Evolutionary conservation across 345 rosid species (phyloP), one percentile per base, ranked within the genome.

Genomic region (Acer yangbiense): DNA sequence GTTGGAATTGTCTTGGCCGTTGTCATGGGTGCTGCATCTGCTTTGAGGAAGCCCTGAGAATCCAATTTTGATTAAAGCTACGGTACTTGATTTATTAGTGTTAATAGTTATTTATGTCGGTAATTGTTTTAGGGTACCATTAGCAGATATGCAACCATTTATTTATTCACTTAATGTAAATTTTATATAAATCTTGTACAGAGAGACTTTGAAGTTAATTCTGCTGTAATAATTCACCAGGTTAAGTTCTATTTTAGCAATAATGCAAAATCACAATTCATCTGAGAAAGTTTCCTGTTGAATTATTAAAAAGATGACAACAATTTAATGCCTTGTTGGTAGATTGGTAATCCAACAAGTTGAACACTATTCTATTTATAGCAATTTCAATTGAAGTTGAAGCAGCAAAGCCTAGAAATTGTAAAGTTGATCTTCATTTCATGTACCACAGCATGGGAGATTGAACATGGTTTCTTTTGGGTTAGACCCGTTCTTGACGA

Each of bases 21-120:
- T 57, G 98, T 95, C 65, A 95, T 95, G 98, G 98, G 98, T 48
- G 98, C 98, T 0, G 97, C 95, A 63, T 95, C 98, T 41, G 92
- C 98, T 71, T 86, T 95, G 83, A 87, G 98, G 81, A 95, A 95
- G 79, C 98, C 98, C 29, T 93, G 89, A 88, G 71, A 65, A 29
- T 67, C 76, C 58, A 78, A 6, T 58, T 20, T 44, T 68, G 12
- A 35, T 35, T 35, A 4, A 35, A 4, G 39, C 39, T 4, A 52
- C 10, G 11, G 46, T 29, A 18, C 50, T 10, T 69, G 7, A 10
- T 73, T 74, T 48, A 29, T 18, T 41, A 6, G 54, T 76, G 82
- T 83, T 66, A 41, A 35, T 63, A 66, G 65, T 60, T 20, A 43
- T 57, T 57, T 29, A 57, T 58, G 20, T 61, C 58, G 44, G 66